Evolutionary conservation across 768 basidiomycete species (phyloP).

Genomic region (Naganishia vaughanmartiniae): DNA sequence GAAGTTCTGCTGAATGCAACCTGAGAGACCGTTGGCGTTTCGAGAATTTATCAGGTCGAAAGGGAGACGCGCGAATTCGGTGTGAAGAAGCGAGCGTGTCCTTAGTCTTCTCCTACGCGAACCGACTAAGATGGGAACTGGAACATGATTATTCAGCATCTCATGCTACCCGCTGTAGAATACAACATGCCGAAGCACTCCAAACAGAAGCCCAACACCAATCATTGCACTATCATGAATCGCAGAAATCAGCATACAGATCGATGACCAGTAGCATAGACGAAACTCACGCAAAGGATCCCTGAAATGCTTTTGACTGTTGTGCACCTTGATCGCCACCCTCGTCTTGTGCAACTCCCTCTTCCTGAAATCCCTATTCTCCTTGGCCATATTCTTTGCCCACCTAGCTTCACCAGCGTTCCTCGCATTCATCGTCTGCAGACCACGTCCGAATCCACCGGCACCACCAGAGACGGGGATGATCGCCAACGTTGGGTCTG

Average conservation of each 20-base stretch:
- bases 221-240: constrained; percentile 13
- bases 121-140: no score
- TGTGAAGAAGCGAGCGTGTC: no score
- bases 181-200: neutral
- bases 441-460: constrained; percentile 78
- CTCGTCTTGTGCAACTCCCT: constrained; percentile 81
- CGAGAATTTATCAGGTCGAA: no score
- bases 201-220: neutral
- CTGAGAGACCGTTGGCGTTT: no score
- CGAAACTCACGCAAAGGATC: constrained; percentile 60
- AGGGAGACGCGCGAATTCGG: no score
- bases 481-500: constrained; percentile 78
- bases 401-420: constrained; percentile 94
- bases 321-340: constrained; percentile 68
- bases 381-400: constrained; percentile 78
- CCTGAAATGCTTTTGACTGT: constrained; percentile 81
- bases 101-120: no score
- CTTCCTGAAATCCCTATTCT: constrained; percentile 75
- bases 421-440: constrained; percentile 79
- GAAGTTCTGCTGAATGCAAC: no score
- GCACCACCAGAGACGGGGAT: constrained; percentile 81
- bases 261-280: neutral
- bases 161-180: neutral
- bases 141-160: neutral
- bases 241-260: neutral